Evolutionary conservation across 1,284 basidiomycete genomes (phyloP).

Genomic region (Boletellus deceptivus): DNA sequence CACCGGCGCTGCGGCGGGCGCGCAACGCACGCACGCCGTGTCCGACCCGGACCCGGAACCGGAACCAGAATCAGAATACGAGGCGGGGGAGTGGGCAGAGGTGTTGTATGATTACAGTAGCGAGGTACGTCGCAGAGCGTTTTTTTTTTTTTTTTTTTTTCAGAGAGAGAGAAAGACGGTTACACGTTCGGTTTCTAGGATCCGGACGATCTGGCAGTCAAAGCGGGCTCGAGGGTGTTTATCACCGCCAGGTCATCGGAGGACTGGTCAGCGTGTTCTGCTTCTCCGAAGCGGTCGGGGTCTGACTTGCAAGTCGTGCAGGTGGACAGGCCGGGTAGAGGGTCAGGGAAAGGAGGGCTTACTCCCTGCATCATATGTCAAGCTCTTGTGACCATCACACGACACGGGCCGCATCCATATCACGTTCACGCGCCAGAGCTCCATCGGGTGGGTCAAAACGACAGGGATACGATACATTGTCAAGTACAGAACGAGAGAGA

Average conservation of each 20-base stretch:
- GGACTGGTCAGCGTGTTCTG: constrained; percentile 57
- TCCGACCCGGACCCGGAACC: constrained; percentile 35
- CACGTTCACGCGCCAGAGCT: no score
- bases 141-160: not conserved
- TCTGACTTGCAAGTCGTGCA: constrained; percentile 28
- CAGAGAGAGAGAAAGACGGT: no score
- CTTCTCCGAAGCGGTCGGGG: not conserved
- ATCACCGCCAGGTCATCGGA: constrained; percentile 65
- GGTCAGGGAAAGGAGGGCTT: constrained; percentile 63
- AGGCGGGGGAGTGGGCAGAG: constrained; percentile 70
- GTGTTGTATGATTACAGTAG: constrained; percentile 73
- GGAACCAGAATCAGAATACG: constrained; percentile 41
- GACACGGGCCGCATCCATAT: no score
- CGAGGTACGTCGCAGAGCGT: constrained; percentile 41
- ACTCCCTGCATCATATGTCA: constrained; percentile 75
- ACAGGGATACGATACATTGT: constrained; percentile 29
- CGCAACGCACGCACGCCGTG: not conserved
- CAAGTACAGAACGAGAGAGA: constrained; percentile 33
- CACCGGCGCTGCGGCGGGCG: constrained; percentile 12
- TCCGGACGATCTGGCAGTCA: constrained; percentile 58
- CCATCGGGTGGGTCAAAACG: constrained; percentile 23
- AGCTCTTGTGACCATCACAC: constrained; percentile 43
- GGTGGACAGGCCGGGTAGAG: constrained; percentile 74
- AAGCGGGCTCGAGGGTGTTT: constrained; percentile 52
- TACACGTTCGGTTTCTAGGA: constrained; percentile 43